Base-by-base conservation (phyloP, 768 basidiomycete species). In the Termitomyces sp. region DNA sequence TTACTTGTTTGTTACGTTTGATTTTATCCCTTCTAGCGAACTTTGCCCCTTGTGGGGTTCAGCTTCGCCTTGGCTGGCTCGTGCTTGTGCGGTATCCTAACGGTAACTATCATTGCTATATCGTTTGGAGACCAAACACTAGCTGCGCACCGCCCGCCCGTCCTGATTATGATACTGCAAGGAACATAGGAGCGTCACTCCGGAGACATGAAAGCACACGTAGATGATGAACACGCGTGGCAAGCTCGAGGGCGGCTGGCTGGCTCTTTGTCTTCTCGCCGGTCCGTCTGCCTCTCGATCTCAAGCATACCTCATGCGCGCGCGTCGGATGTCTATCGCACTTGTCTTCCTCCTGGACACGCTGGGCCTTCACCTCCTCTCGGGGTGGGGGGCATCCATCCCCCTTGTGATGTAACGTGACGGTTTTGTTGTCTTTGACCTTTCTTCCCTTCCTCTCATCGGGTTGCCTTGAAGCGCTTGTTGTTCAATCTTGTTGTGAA, bases 291-390 rank as follows among this genome's bases (percentile, higher is more conserved):
- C 66, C 68, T 73, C 71, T 70, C 71, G 69, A 70, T 69, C 35
- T 49, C 35, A 67, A 70, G 69, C 63, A 66, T 60, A 29, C 10
- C 44, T 31, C 7, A 27, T 53, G 52, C 53, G 57, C 68, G 74
- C 73, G 73, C 71, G 74, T 75, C 72, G 73, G 76, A 73, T 58
- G 73, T 73, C 74, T 73, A 56, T 56, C 3, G 20, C 71, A 69
- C 76, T 80, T 82, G 80, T 79, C 75, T 76, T 62, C 61, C 67
- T 75, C 73, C 76, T 74, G 77, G 77, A 76, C 70, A 76, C 69
- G 69, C 68, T 69, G 65, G 66, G 64, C 70, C 69, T 75, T 70
- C 64, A 67, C 70, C 63, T 60, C 62, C 60, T 67, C 49, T 57
- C 54, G 59, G 64, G 66, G 68, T 66, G 65, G 68, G 65, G 70